phyloP scores from a whole-genome alignment of 371 early-diverging fungal genomes.

The Mortierella sp. region DNA sequence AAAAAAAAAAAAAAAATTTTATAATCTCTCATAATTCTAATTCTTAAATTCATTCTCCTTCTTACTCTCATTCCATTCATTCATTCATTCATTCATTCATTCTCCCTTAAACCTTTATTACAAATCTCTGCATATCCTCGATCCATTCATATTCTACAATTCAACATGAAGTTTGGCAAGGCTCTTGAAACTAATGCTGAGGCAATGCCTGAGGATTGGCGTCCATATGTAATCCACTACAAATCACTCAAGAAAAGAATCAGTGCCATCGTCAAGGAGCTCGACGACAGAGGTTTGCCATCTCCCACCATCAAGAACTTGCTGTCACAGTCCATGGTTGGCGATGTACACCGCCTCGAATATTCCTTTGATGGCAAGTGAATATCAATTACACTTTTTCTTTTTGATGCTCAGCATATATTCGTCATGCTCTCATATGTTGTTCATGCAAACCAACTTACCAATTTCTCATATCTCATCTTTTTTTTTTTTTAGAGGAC shows the following conservation, averaged over 20 bases:
- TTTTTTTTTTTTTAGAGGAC: conserved; percentile 27
- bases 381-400: background rate
- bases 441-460: background rate
- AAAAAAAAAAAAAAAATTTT: too few relatives aligned
- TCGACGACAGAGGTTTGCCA: conserved; percentile 69
- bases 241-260: conserved; percentile 75
- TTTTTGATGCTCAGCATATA: background rate
- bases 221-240: conserved; percentile 77
- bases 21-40: too few relatives aligned
- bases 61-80: too few relatives aligned
- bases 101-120: background rate
- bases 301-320: conserved; percentile 64
- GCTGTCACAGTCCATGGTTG: conserved; percentile 50
- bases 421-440: too few relatives aligned
- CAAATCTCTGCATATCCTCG: background rate
- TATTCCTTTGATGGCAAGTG: conserved; percentile 69
- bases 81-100: too few relatives aligned
- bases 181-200: conserved; percentile 74
- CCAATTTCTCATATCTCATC: background rate
- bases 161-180: conserved; percentile 82
- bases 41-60: too few relatives aligned
- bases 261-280: conserved; percentile 75
- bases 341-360: conserved; percentile 58
- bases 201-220: conserved; percentile 77
- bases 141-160: background rate